Base-by-base conservation (phyloP, 768 basidiomycete species). In the Boletus reticuloceps region DNA sequence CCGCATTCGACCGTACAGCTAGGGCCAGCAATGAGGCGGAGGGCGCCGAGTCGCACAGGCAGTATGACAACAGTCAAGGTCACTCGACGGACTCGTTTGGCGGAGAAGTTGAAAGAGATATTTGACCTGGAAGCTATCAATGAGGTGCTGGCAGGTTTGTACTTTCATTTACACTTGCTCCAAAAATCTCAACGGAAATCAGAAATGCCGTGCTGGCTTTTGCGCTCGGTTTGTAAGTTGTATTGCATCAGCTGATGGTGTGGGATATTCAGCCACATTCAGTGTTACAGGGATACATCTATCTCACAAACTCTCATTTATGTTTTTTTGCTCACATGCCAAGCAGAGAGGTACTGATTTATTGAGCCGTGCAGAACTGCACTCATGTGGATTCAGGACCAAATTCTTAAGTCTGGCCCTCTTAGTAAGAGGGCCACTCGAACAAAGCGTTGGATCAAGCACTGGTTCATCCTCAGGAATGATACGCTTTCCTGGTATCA, bases 291-390 rank as follows among this genome's bases (percentile, higher is more conserved):
- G 96, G 96, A 3, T 98, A 96, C 68, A 91, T 99, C 83, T 99
- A 96, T 70, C 77, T 98, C 47, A 98, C 96, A 1, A 91, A 91
- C 63, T 85, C 88, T 12, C 90, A 96, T 69, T 72, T 98, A 19
- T 98, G 96, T 74, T 99, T 99, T 77, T 99, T 95, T 71, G 93
- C 93, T 3, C 93, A 93, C 69, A 89, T 96, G 85, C 93, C 93
- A 17, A 79, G 85, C 31, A 80, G 86, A 75, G 94, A 95, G 81
- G 94, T 94, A 56, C 44, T 76, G 48, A 49, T 53, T 55, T 43
- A 38, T 17, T 32, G 13, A 16, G 17, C 45, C 27, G 10, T 34
- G 22, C 36, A 38, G 41, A 46, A 25, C 25, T 47, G 19, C 45
- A 44, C 59, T 67, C 16, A 65, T 57, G 22, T 55, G 38, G 55